phyloP scores from a whole-genome alignment of 805 yeast species.

The Metschnikowia rubicola region DNA sequence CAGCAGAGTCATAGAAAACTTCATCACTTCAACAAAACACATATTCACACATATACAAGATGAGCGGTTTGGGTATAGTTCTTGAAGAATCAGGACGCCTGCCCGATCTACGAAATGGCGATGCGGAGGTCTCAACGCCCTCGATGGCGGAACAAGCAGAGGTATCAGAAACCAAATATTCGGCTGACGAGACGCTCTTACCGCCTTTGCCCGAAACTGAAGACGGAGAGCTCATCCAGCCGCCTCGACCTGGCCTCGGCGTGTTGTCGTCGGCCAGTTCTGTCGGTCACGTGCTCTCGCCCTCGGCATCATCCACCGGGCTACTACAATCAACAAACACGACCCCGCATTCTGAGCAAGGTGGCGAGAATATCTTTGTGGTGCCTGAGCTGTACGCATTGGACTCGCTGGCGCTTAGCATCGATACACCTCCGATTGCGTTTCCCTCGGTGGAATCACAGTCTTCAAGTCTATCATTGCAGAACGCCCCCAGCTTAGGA shows the following conservation, averaged over 20 bases:
- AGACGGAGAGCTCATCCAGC: neutral
- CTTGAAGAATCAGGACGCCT: conserved; percentile 16
- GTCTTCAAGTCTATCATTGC: conserved; percentile 4
- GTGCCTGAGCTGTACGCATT: conserved; percentile 22
- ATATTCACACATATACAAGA: neutral
- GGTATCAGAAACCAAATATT: neutral
- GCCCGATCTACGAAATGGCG: conserved; percentile 11
- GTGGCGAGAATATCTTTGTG: neutral
- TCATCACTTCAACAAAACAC: neutral
- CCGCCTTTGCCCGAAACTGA: conserved; percentile 23
- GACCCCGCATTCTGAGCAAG: neutral
- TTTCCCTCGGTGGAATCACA: conserved; percentile 16
- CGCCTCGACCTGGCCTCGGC: neutral
- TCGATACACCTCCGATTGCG: conserved; percentile 15
- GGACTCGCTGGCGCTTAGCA: conserved; percentile 24
- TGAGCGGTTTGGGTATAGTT: conserved; percentile 20
- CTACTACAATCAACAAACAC: neutral
- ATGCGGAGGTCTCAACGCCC: neutral
- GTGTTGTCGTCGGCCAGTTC: neutral
- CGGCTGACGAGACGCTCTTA: conserved; percentile 18
- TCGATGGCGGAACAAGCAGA: neutral
- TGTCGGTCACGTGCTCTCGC: neutral
- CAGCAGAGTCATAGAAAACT: too few species aligned
- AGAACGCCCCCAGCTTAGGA: conserved; percentile 1
- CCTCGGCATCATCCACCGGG: conserved; percentile 1